phyloP scores from a whole-genome alignment of 2,329 filamentous ascomycete genomes.

The Neurospora sp. region DNA sequence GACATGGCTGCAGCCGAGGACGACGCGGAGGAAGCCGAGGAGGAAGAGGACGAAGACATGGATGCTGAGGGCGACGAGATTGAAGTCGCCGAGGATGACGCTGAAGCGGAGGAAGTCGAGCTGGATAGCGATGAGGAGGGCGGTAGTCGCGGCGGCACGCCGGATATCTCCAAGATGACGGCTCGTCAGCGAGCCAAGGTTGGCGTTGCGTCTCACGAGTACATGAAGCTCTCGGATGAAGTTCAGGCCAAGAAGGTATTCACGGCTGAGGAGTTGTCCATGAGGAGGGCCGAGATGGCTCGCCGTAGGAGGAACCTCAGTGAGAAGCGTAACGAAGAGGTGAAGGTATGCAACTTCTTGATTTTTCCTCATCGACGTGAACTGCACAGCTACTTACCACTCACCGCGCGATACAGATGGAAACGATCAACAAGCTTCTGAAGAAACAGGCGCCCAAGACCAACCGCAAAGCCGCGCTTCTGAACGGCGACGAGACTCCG shows the following conservation, averaged over 20 bases:
- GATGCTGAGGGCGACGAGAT: conserved; percentile 30
- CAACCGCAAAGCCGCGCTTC: conserved; percentile 40
- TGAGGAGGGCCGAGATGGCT: conserved; percentile 54
- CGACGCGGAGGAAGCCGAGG: conserved; percentile 32
- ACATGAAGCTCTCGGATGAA: conserved; percentile 54
- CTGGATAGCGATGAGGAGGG: conserved; percentile 26
- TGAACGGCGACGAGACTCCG: conserved; percentile 38
- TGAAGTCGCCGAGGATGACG: conserved; percentile 26
- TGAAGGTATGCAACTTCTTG: conserved; percentile 37
- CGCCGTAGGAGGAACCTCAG: conserved; percentile 52
- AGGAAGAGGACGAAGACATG: conserved; percentile 27
- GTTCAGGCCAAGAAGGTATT: conserved; percentile 55
- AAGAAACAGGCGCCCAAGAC: conserved; percentile 78
- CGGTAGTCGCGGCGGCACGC: conserved; percentile 30
- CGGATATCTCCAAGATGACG: conserved; percentile 50
- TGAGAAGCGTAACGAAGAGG: conserved; percentile 55
- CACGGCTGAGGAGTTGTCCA: conserved; percentile 51
- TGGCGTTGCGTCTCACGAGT: conserved; percentile 43
- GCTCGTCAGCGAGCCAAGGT: conserved; percentile 51
- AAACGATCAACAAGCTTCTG: conserved; percentile 83
- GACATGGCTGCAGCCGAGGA: conserved; percentile 29
- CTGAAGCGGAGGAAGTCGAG: conserved; percentile 31
- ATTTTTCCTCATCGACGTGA: neutral
- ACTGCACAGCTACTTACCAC: neutral
- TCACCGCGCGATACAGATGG: conserved; percentile 48